These are phyloP conservation scores for Alloascoidea africana DNA, from an alignment of 805 yeast species.

Conservation along the genomic window DNA sequence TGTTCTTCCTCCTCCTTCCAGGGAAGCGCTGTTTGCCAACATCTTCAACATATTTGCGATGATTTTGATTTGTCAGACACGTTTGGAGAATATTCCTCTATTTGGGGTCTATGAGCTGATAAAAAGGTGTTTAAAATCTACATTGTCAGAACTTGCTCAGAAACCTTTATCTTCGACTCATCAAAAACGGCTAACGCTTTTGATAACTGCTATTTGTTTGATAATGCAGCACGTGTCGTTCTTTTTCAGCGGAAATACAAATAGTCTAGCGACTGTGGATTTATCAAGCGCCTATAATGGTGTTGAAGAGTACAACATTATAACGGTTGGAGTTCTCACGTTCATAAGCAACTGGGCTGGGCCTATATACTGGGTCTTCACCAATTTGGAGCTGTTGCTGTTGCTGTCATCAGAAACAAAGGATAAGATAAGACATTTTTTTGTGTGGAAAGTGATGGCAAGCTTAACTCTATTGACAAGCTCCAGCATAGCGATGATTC, in stretches of 20 bases:
- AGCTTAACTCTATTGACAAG: conserved; percentile 41
- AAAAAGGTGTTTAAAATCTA: conserved; percentile 11
- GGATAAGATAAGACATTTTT: conserved; percentile 8
- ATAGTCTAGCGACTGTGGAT: conserved; percentile 83
- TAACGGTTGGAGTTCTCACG: conserved; percentile 63
- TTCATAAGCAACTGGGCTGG: conserved; percentile 77
- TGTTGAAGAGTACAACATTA: conserved; percentile 48
- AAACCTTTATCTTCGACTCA: conserved; percentile 9
- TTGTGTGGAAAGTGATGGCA: conserved; percentile 12
- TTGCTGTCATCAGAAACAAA: conserved; percentile 1
- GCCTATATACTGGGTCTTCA: conserved; percentile 67
- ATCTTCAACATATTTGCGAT: conserved; percentile 22
- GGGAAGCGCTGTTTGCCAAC: conserved; percentile 17
- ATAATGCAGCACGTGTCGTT: conserved; percentile 63
- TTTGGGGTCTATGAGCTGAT: conserved; percentile 23
- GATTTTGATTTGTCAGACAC: conserved; percentile 38
- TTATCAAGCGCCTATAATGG: conserved; percentile 91
- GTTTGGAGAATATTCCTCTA: conserved; percentile 39
- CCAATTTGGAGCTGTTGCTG: conserved; percentile 24
- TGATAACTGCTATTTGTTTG: conserved; percentile 22
- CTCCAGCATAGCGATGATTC: conserved; percentile 40
- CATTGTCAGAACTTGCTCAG: conserved; percentile 6
- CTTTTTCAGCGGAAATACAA: conserved; percentile 82
- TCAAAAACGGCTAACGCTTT: neutral
- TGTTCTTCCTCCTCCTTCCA: too few relatives aligned